Percentiles rank a stretch among this genome's conserved stretches.
Conservation (phyloP, 2,329 filamentous ascomycete species). For the Tolypocladium paradoxum region DNA sequence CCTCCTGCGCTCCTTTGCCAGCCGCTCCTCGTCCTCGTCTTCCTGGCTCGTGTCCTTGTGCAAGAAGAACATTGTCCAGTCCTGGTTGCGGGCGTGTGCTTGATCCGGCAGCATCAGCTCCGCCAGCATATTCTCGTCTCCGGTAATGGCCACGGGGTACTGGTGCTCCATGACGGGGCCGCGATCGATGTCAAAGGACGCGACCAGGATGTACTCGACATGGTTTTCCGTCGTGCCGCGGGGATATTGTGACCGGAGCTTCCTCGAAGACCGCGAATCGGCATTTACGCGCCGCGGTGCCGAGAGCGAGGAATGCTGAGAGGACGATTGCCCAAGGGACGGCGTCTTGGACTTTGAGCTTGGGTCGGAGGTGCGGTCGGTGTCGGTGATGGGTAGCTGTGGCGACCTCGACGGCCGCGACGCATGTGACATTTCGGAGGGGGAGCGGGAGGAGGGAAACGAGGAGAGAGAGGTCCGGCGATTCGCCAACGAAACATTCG, state of each 20-base stretch:
- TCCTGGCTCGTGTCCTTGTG: constrained; percentile 87
- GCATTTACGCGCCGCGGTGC: constrained; percentile 38
- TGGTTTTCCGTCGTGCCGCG: constrained; percentile 72
- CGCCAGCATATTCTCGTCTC: constrained; percentile 94
- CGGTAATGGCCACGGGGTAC: constrained; percentile 87
- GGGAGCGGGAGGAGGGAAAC: constrained; percentile 48
- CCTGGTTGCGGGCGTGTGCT: constrained; percentile 85
- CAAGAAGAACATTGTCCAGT: constrained; percentile 98
- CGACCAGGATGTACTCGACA: constrained; percentile 97
- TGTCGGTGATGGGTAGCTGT: constrained; percentile 37
- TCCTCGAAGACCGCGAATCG: constrained; percentile 39
- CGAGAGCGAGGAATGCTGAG: constrained; percentile 51
- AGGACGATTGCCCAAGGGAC: constrained; percentile 44
- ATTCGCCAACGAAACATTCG: constrained; percentile 20
- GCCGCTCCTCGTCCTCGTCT: constrained; percentile 65
- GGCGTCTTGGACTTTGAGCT: constrained; percentile 50
- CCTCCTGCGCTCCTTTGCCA: constrained; percentile 42
- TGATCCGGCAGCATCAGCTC: constrained; percentile 98
- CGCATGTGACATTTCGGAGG: constrained; percentile 45
- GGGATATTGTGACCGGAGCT: constrained; percentile 65
- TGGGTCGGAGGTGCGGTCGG: constrained; percentile 46
- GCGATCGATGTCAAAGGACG: constrained; percentile 92
- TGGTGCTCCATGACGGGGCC: constrained; percentile 98
- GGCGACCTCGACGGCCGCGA: constrained; percentile 45
- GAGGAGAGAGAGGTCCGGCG: constrained; percentile 51